A percentile compares a stretch with the other conserved stretches of the same genome.
These are phyloP conservation scores for Aspergillus chevalieri DNA, from an alignment of 2,329 filamentous ascomycete genomes.

Conservation along the genomic window DNA sequence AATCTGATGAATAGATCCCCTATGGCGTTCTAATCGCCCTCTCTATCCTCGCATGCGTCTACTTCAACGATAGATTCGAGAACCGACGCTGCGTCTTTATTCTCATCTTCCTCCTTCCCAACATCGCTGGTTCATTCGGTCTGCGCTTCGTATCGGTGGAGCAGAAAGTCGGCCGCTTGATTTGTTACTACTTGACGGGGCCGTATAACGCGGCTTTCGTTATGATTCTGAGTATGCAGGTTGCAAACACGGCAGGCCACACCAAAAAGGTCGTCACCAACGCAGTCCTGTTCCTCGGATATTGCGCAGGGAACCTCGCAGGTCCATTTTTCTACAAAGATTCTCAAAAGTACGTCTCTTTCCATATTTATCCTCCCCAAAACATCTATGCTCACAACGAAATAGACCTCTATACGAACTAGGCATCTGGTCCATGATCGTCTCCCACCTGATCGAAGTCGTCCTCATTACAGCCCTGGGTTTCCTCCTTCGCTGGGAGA, in stretches of 20 bases:
- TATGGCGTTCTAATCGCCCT: slow-evolving; percentile 46
- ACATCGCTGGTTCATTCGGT: slow-evolving; percentile 54
- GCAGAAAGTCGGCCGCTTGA: slow-evolving; percentile 49
- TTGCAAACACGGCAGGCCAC: slow-evolving; percentile 47
- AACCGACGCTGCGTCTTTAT: slow-evolving; percentile 50
- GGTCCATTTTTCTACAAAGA: slow-evolving; percentile 59
- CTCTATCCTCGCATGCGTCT: slow-evolving; percentile 46
- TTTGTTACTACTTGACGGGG: slow-evolving; percentile 54
- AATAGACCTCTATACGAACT: slow-evolving; percentile 42
- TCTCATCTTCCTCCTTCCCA: slow-evolving; percentile 53
- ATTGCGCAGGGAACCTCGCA: slow-evolving; percentile 56
- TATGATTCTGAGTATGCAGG: slow-evolving; percentile 42
- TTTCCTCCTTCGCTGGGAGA: slow-evolving; percentile 44
- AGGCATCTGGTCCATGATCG: slow-evolving; percentile 54
- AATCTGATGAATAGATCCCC: slow-evolving; percentile 33
- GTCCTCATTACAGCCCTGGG: slow-evolving; percentile 42
- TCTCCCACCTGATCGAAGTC: slow-evolving; percentile 49
- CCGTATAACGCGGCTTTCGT: slow-evolving; percentile 52
- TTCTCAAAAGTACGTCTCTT: slow-evolving; percentile 38
- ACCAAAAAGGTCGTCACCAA: slow-evolving; percentile 62
- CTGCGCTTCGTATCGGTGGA: slow-evolving; percentile 49
- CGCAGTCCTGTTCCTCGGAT: slow-evolving; percentile 54
- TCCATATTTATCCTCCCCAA: background rate
- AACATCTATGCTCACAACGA: background rate
- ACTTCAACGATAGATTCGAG: slow-evolving; percentile 43